Evolutionary conservation across 495 filamentous ascomycete genomes (phyloP), one percentile per base, ranked within the genome.

Genomic region (Gamarada debralockiae): DNA sequence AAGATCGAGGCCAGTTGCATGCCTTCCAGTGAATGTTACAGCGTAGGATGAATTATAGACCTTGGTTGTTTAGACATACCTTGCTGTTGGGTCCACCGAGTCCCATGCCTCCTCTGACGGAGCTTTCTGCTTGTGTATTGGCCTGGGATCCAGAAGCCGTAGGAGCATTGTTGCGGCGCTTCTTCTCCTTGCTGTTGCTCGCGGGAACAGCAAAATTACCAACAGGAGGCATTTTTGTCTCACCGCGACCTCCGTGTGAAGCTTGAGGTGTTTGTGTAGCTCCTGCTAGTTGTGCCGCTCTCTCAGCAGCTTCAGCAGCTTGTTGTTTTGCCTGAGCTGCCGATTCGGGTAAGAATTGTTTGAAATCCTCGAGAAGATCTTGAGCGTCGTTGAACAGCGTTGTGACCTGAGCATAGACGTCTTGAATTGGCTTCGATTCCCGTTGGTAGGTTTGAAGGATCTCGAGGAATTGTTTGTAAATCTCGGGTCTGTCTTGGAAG

Each of bases 381-480:
- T 91, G 93, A 0, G 95, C 95, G 14, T 85, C 82, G 62, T 86
- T 88, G 69, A 99, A 99, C 2, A 99, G 75, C 52, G 85, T 86
- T 15, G 95, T 99, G 22, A 99, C 95, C 70, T 99, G 95, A 2
- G 89, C 86, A 62, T 99, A 97, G 5, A 99, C 95, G 71, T 99
- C 95, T 65, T 96, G 90, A 21, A 99, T 99, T 0, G 95, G 95
- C 66, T 97, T 97, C 33, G 92, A 95, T 61, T 99, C 95, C 48
- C 95, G 82, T 68, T 99, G 95, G 64, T 99, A 99, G 1, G 95
- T 99, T 67, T 99, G 95, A 38, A 99, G 73, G 23, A 99, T 99
- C 65, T 99, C 95, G 7, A 99, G 80, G 65, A 99, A 99, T 62
- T 97, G 90, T 63, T 99, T 99, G 74, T 99, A 99, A 49, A 97